A percentile compares a stretch with the other conserved stretches of the same genome.
Conservation (phyloP, 2,329 filamentous ascomycete species). For the Capronia coronata region DNA sequence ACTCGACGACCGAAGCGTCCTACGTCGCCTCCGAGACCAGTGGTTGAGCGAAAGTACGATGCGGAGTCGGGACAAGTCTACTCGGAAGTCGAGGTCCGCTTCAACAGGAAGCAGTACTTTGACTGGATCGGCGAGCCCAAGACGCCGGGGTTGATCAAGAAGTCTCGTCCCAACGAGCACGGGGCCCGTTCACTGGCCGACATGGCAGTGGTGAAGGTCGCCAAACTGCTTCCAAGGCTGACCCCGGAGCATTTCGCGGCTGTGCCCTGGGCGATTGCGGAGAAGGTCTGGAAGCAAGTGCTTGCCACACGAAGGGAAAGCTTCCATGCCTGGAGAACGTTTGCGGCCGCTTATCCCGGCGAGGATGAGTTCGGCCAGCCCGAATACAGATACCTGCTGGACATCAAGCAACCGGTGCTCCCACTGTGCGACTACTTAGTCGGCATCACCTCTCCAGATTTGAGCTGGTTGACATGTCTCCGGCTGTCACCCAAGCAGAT, state of each 20-base stretch:
- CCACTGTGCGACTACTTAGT: slow-evolving; percentile 34
- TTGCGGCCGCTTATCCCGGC: slow-evolving; percentile 35
- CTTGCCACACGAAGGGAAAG: slow-evolving; percentile 31
- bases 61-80: slow-evolving; percentile 23
- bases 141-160: slow-evolving; percentile 16
- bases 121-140: slow-evolving; percentile 25
- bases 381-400: slow-evolving; percentile 31
- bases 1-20: neutral
- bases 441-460: slow-evolving; percentile 31
- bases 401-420: slow-evolving; percentile 31
- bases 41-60: slow-evolving; percentile 16
- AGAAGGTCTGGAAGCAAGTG: slow-evolving; percentile 37
- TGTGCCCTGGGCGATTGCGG: slow-evolving; percentile 38
- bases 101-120: slow-evolving; percentile 10
- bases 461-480: slow-evolving; percentile 35
- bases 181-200: slow-evolving; percentile 24
- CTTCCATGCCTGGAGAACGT: slow-evolving; percentile 41
- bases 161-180: neutral
- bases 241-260: slow-evolving; percentile 33
- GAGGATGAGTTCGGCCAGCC: slow-evolving; percentile 31
- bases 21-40: neutral
- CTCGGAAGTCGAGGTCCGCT: slow-evolving; percentile 18
- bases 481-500: slow-evolving; percentile 33
- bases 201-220: slow-evolving; percentile 19
- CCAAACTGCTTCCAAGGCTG: slow-evolving; percentile 35